Base-by-base conservation (phyloP, 495 filamentous ascomycete species). In the Polyplosphaeria fusca region DNA sequence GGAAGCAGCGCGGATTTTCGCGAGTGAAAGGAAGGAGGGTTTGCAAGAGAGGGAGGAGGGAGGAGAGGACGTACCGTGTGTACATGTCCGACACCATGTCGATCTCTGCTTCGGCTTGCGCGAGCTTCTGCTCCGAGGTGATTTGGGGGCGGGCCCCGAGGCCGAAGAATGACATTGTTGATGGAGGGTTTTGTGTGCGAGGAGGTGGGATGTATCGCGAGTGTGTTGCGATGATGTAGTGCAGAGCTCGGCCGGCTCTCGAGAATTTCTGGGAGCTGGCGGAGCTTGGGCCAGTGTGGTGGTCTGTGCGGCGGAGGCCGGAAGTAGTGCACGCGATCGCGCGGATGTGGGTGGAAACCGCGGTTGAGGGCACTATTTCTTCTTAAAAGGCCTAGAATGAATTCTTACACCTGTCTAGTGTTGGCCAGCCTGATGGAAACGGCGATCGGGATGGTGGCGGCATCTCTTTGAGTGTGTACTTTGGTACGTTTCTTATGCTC, bases 51-150 rank as follows among this genome's bases (percentile, higher is more conserved):
- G 24, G 14, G 37, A 26, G 47, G 25, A 7, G 25, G 46, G 27
- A 37, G 48, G 35, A 44, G 38, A 24, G 39, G 26, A 55, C 70
- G 49, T 80, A 96, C 91, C 91, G 84, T 73, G 86, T 88, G 81
- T 95, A 95, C 89, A 96, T 95, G 72, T 96, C 89, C 38, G 90
- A 86, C 32, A 96, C 79, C 76, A 96, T 90, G 72, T 96, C 93
- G 70, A 89, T 77, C 77, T 99, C 93, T 54, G 86, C 87, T 76
- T 97, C 90, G 55, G 94, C 90, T 52, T 88, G 86, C 57, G 88
- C 85, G 70, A 99, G 92, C 79, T 97, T 97, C 78, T 96, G 83
- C 64, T 87, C 93, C 63, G 89, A 95, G 65, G 89, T 85, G 69
- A 89, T 88, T 74, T 96, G 89, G 48, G 90, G 87, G 44, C 78